Conservation (phyloP, 2,329 filamentous ascomycete species). For the Talaromyces atroroseus region DNA sequence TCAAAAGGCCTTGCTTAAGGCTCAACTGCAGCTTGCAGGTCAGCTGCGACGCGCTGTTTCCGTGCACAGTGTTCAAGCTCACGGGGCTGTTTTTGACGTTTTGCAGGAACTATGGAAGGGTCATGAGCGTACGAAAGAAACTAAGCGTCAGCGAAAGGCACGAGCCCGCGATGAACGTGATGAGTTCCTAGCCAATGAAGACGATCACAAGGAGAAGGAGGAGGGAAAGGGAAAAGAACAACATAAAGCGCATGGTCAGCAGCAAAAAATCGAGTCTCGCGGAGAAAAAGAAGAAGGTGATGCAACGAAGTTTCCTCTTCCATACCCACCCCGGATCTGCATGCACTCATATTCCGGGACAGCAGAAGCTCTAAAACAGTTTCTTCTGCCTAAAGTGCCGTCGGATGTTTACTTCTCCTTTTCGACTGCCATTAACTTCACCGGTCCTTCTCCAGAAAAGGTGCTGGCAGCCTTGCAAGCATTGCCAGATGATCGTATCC, state of each 20-base stretch:
- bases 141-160: conserved; percentile 42
- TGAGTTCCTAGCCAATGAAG: not conserved
- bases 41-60: conserved; percentile 54
- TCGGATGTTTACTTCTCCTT: conserved; percentile 82
- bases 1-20: conserved; percentile 52
- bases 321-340: conserved; percentile 83
- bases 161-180: conserved; percentile 20
- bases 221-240: conserved; percentile 21
- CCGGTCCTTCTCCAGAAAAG: conserved; percentile 45
- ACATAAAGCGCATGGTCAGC: conserved; percentile 19
- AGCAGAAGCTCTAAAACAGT: conserved; percentile 69
- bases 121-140: conserved; percentile 28
- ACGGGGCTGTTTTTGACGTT: conserved; percentile 54
- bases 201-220: conserved; percentile 13
- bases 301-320: conserved; percentile 37
- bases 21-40: conserved; percentile 55
- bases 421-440: conserved; percentile 75
- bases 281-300: not conserved
- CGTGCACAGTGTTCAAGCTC: conserved; percentile 59
- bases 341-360: conserved; percentile 89
- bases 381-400: conserved; percentile 67
- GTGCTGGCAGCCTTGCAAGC: conserved; percentile 63
- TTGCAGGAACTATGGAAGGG: conserved; percentile 55
- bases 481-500: conserved; percentile 69
- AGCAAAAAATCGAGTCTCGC: conserved; percentile 13